Base-by-base conservation (phyloP, 2,329 filamentous ascomycete genomes). In the Hypoxylon sp. region DNA sequence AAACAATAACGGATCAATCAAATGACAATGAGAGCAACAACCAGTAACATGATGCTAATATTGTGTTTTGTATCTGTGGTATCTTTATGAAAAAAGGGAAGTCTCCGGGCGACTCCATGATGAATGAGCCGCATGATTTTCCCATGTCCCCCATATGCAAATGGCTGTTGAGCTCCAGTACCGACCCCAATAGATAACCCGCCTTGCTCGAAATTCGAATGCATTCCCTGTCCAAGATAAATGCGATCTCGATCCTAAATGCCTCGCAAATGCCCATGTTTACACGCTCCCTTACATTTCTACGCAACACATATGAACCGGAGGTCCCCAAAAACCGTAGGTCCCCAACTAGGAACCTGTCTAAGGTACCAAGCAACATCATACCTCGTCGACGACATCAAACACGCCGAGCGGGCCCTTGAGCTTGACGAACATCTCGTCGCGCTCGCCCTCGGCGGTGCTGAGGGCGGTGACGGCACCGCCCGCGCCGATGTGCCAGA, bases 391-490 rank as follows among this genome's bases (percentile, higher is more conserved):
- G n/a, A 70, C 73, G 60, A 86, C 67, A 15, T 70, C 72, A 60
- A 86, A 83, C 3, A 83, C 73, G 0, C 81, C 78, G 65, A 86
- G 68, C 9, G 83, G 83, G 2, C 83, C 83, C 46, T 79, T 81
- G 46, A 91, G 75, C 75, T 93, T 94, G 5, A 86, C 87, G 69
- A 88, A 81, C 92, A 98, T 97, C 79, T 98, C 95, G 58, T 96
- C 90, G 76, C 88, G 89, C 79, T 98, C 94, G 2, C 87, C 91
- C 55, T 88, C 81, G 0, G 89, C 81, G 2, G 89, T 91, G 72
- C 92, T 97, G 55, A 97, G 79, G 20, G 87, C 88, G 1, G 94
- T 98, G 13, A 98, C 87, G 0, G 94, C 94, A 1, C 94, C 95
- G 0, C 94, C 95, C 4, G 94, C 94, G 4, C 93, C 94, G 31